Percentiles rank a stretch among this genome's conserved stretches.
phyloP scores from a whole-genome alignment of 2,329 filamentous ascomycete genomes.

The Cordyceps sp. region DNA sequence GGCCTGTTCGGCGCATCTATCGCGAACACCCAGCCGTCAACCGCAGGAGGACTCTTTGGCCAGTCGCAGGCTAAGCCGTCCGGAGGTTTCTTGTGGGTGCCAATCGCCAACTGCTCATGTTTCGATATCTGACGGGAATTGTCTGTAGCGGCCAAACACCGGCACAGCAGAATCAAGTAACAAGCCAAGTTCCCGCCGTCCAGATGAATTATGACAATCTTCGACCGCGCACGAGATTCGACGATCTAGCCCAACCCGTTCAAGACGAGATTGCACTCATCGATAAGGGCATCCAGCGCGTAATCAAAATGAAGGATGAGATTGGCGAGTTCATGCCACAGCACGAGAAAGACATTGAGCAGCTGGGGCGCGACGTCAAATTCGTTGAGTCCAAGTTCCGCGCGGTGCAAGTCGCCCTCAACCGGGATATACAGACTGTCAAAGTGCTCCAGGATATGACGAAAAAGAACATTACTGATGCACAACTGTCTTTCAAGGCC shows the following conservation, averaged over 20 bases:
- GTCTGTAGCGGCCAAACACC: constrained; percentile 12
- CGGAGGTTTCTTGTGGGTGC: constrained; percentile 15
- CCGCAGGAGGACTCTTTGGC: constrained; percentile 12
- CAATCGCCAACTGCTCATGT: neutral
- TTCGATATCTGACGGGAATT: constrained; percentile 1
- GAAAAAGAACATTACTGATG: constrained; percentile 51
- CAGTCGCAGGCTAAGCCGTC: constrained; percentile 17
- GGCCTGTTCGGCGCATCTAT: constrained; percentile 13
- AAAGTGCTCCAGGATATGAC: constrained; percentile 41
- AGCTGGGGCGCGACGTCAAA: constrained; percentile 28
- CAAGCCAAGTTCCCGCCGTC: constrained; percentile 48
- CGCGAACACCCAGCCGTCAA: constrained; percentile 6
- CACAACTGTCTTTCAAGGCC: constrained; percentile 54
- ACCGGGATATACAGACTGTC: constrained; percentile 45
- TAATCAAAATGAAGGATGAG: constrained; percentile 63
- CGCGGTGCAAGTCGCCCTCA: constrained; percentile 25
- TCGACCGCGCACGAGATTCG: constrained; percentile 77
- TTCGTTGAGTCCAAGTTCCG: constrained; percentile 33
- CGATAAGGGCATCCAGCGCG: constrained; percentile 64
- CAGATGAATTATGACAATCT: constrained; percentile 67
- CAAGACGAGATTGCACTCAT: constrained; percentile 63
- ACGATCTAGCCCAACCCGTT: constrained; percentile 69
- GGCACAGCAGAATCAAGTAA: constrained; percentile 16
- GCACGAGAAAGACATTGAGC: constrained; percentile 30
- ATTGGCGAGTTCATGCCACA: constrained; percentile 51